Conservation (phyloP, 805 yeast genomes). For the Priceomyces castillae region DNA sequence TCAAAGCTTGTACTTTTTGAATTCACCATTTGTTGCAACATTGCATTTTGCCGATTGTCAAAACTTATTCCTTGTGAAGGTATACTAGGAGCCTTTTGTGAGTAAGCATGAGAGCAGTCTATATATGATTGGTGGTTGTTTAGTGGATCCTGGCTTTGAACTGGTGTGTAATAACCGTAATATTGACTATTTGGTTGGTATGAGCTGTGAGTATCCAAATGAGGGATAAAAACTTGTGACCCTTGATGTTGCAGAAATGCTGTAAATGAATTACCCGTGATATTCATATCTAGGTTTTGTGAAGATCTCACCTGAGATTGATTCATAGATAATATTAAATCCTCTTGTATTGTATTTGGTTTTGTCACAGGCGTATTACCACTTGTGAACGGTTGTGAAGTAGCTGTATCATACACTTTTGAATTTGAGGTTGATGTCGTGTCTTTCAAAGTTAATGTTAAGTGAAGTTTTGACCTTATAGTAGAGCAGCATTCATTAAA, state of each 20-base stretch:
- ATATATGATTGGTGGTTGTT: not conserved
- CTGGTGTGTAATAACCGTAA: not conserved
- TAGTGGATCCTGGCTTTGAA: not conserved
- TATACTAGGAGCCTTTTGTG: not conserved
- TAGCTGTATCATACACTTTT: no score
- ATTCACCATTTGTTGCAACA: not conserved
- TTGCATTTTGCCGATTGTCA: not conserved
- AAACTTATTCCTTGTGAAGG: not conserved
- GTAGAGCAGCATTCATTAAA: conserved; percentile 11
- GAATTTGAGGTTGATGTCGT: not conserved
- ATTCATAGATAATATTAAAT: no score
- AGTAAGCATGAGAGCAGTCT: not conserved
- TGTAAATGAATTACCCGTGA: not conserved
- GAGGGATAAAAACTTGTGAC: not conserved
- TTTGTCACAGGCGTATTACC: no score
- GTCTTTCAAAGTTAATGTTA: not conserved
- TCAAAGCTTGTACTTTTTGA: not conserved
- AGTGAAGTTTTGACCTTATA: conserved; percentile 1
- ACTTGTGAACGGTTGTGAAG: no score
- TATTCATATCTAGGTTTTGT: not conserved
- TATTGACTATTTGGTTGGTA: not conserved
- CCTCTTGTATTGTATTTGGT: no score
- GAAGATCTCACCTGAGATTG: not conserved
- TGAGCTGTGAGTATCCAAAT: not conserved
- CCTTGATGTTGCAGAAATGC: not conserved